A percentile compares a stretch with the other conserved stretches of the same genome.
Evolutionary conservation across 345 rosid genomes (phyloP).

Genomic region (Mercurialis annua): DNA sequence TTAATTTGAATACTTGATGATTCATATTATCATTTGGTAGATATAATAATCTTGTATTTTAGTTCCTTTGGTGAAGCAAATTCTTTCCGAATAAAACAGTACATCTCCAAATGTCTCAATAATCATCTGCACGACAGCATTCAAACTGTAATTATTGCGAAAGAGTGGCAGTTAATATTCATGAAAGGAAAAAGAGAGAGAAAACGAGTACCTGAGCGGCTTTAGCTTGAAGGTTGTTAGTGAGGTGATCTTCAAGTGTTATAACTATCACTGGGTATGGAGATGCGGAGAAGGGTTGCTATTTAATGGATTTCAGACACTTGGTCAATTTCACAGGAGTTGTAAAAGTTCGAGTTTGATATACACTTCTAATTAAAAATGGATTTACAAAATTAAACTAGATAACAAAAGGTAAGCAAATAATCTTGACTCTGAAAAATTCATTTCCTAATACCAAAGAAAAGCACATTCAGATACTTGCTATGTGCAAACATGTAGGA

Average conservation of each 20-base stretch:
- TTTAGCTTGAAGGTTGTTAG: conserved; percentile 26
- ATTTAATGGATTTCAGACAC: conserved; percentile 23
- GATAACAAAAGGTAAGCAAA: not conserved
- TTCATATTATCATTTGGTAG: conserved; percentile 39
- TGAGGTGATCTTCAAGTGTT: conserved; percentile 33
- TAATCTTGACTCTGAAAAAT: not conserved
- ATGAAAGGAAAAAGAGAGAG: conserved; percentile 13
- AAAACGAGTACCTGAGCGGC: conserved; percentile 26
- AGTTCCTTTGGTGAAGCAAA: conserved; percentile 68
- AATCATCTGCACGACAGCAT: conserved; percentile 41
- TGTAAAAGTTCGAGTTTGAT: conserved; percentile 23
- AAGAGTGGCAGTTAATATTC: not conserved
- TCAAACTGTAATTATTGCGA: not conserved
- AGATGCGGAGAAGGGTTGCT: conserved; percentile 23
- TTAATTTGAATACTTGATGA: not conserved
- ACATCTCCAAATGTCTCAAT: conserved; percentile 43
- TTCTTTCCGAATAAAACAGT: conserved; percentile 51
- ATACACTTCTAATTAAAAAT: not conserved
- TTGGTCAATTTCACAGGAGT: conserved; percentile 24
- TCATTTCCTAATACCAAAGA: not conserved
- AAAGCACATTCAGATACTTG: not conserved
- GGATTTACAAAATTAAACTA: not conserved
- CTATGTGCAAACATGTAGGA: not conserved
- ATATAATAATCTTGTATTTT: conserved; percentile 50
- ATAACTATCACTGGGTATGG: conserved; percentile 26